A percentile compares a stretch with the other conserved stretches of the same genome.
Evolutionary conservation across 2,329 filamentous ascomycete species (phyloP).

Genomic region (Aspergillus quadricinctus): DNA sequence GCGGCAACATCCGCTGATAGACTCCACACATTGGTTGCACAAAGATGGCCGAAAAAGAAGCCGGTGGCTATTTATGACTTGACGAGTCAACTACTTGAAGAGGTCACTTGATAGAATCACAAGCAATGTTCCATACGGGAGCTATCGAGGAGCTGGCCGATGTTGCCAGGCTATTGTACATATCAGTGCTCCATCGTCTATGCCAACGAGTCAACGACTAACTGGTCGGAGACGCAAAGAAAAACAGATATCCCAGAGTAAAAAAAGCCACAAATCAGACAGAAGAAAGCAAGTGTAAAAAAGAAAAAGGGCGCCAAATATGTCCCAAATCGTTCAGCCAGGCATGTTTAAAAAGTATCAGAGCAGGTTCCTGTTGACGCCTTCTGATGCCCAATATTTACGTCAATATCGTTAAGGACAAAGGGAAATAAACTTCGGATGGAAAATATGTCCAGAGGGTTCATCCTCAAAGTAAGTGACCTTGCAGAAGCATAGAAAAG

Average conservation of each 20-base stretch:
- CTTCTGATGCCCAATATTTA: conserved; percentile 25
- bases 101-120: conserved; percentile 18
- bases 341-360: conserved; percentile 13
- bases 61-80: neutral
- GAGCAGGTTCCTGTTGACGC: conserved; percentile 20
- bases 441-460: conserved; percentile 16
- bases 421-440: conserved; percentile 6
- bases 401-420: conserved; percentile 21
- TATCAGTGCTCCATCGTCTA: conserved; percentile 16
- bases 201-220: conserved; percentile 12
- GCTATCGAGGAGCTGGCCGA: conserved; percentile 1
- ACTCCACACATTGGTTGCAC: neutral
- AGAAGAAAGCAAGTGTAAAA: conserved; percentile 4
- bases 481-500: neutral
- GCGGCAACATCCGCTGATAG: neutral
- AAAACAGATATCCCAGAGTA: conserved; percentile 11
- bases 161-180: conserved; percentile 19
- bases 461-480: conserved; percentile 10
- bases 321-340: conserved; percentile 17
- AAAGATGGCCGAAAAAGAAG: neutral
- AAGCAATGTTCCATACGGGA: neutral
- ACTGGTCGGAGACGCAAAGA: conserved; percentile 8
- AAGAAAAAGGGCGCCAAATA: conserved; percentile 16
- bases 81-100: neutral
- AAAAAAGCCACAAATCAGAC: conserved; percentile 12